These are phyloP conservation scores for Botryotinia calthae DNA, from an alignment of 2,329 filamentous ascomycete genomes.

Conservation along the genomic window DNA sequence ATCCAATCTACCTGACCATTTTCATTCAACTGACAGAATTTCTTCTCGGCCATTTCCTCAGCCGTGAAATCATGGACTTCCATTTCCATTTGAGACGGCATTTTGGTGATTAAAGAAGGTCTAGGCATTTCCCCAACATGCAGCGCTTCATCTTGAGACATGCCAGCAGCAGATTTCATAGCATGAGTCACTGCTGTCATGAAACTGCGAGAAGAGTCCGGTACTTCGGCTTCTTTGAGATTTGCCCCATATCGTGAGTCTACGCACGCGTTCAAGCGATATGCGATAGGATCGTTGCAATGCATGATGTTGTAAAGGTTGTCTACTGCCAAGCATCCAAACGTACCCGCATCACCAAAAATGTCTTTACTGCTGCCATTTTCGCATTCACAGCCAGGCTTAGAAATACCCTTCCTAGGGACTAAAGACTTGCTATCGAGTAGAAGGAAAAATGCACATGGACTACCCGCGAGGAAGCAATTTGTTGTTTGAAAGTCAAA, in stretches of 20 bases:
- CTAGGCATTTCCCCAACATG: constrained; percentile 41
- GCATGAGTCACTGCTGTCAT: constrained; percentile 62
- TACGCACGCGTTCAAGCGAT: constrained; percentile 85
- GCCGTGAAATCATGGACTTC: constrained; percentile 93
- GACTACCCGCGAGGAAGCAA: constrained; percentile 85
- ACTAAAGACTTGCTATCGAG: constrained; percentile 71
- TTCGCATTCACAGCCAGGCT: constrained; percentile 67
- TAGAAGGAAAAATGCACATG: constrained; percentile 87
- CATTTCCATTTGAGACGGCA: constrained; percentile 74
- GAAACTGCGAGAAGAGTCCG: constrained; percentile 65
- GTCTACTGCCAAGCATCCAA: constrained; percentile 89
- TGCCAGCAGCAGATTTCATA: constrained; percentile 61
- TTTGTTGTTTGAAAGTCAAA: constrained; percentile 94
- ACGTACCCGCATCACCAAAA: constrained; percentile 74
- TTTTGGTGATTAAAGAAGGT: constrained; percentile 43
- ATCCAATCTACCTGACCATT: constrained; percentile 96
- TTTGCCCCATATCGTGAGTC: constrained; percentile 75
- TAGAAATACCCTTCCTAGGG: constrained; percentile 72
- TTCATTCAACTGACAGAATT: constrained; percentile 85
- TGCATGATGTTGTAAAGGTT: constrained; percentile 93
- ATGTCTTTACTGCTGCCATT: constrained; percentile 58
- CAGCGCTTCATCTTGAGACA: constrained; percentile 39
- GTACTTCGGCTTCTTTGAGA: constrained; percentile 76
- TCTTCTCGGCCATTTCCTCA: constrained; percentile 88
- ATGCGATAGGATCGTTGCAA: constrained; percentile 74